Base-by-base conservation (phyloP, 116 monocot species). In the Trichopus zeylanicus region DNA sequence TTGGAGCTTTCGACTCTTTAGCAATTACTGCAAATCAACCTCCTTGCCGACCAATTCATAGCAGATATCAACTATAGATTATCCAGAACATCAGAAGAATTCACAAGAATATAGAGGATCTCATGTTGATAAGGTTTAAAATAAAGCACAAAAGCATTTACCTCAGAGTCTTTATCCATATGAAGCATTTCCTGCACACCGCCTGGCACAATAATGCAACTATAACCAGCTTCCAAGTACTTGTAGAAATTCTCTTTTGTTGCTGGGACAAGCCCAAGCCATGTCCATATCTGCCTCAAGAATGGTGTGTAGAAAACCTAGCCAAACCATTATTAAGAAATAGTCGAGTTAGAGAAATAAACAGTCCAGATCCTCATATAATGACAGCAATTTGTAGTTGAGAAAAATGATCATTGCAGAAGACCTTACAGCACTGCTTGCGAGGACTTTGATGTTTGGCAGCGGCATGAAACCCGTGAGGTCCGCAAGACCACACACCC, bases 211-310 rank as follows among this genome's bases (percentile, higher is more conserved):
- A 94, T 51, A 16, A 81, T 53, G 59, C 89, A 94, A 56, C 78
- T 89, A 60, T 81, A 80, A 13, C 86, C 86, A 59, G 73, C 67
- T 33, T 58, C 67, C 25, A 97, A 59, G 37, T 90, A 75, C 0
- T 68, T 56, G 29, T 75, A 77, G 39, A 97, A 97, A 25, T 67
- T 87, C 69, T 82, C 81, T 73, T 77, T 87, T 26, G 87, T 66
- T 29, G 87, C 91, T n/a, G 97, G 77, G 24, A 75, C 56, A 35
- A 91, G 70, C 21, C 97, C 97, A 27, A 90, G 58, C 87, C 97
- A 91, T 18, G 91, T 87, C 97, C 97, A 90, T n/a, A 97, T 64
- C 26, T 97, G 91, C 70, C 97, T 82, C n/a, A 97, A 42, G 47
- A 97, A 85, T 28, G 97, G 91, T 1, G 85, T 91, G 35, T 81